Percentiles rank a stretch among this genome's conserved stretches.
These are phyloP conservation scores for Penicillium mononematosum DNA, from an alignment of 495 filamentous ascomycete species.

Conservation along the genomic window DNA sequence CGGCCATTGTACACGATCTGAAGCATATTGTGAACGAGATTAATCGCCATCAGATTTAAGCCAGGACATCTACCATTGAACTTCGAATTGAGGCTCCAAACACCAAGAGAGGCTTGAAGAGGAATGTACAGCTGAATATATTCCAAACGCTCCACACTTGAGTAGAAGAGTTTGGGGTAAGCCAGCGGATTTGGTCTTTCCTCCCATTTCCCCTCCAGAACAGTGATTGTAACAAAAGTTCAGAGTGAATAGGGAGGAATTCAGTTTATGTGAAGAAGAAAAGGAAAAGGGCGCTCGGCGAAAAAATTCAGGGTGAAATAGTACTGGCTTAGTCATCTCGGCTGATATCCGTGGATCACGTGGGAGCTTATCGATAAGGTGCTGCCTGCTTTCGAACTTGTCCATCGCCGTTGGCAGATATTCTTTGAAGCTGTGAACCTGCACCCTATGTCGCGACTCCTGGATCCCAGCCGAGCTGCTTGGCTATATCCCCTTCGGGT, in stretches of 20 bases:
- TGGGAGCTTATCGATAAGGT: conserved; percentile 49
- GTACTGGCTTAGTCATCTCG: conserved; percentile 4
- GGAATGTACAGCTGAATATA: conserved; percentile 48
- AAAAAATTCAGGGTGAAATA: conserved; percentile 28
- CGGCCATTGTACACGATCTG: conserved; percentile 31
- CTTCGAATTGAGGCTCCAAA: neutral
- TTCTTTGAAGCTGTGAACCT: conserved; percentile 2
- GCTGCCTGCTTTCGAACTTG: conserved; percentile 8
- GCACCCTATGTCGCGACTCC: conserved; percentile 24
- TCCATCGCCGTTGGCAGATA: neutral
- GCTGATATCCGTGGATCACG: conserved; percentile 18
- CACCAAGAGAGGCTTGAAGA: neutral
- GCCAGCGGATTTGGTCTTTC: conserved; percentile 46
- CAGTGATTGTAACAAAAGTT: conserved; percentile 42
- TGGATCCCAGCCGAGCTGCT: conserved; percentile 41
- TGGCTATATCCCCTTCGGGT: conserved; percentile 59
- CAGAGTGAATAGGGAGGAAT: conserved; percentile 51
- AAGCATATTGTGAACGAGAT: conserved; percentile 32
- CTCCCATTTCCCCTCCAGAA: conserved; percentile 51
- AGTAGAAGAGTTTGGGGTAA: conserved; percentile 52
- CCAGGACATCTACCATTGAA: neutral
- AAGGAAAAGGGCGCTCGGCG: conserved; percentile 29
- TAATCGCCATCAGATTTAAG: conserved; percentile 6
- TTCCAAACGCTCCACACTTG: conserved; percentile 52
- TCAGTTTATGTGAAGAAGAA: conserved; percentile 46